Conservation (phyloP, 352 stramenopile genomes). For the Phytophthora aleatoria region DNA sequence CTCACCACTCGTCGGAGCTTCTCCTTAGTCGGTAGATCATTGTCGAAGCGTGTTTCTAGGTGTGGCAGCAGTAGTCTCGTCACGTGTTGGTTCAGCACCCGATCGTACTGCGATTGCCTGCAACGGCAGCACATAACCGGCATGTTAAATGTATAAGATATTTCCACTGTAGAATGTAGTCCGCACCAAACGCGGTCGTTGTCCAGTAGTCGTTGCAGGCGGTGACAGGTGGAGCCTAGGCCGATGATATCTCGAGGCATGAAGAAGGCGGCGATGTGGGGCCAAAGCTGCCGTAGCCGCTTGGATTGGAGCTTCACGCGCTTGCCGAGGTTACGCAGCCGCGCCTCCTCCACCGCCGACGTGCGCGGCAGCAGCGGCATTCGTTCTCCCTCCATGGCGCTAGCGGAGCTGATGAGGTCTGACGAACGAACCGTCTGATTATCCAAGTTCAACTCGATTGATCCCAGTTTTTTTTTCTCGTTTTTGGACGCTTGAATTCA, state of each 20-base stretch:
- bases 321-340: constrained; percentile 47
- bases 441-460: constrained; percentile 20
- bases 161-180: not conserved
- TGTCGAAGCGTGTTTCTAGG: constrained; percentile 18
- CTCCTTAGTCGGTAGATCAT: constrained; percentile 27
- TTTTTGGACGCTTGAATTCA: not conserved
- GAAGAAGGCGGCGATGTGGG: constrained; percentile 44
- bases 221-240: constrained; percentile 43
- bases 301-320: constrained; percentile 66
- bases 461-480: constrained; percentile 1
- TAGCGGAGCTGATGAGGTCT: no score
- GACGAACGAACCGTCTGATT: constrained; percentile 7
- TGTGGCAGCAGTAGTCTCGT: constrained; percentile 43
- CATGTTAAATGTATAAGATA: no score
- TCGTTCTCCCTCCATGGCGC: constrained; percentile 10
- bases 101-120: constrained; percentile 45
- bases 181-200: constrained; percentile 51
- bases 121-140: not conserved
- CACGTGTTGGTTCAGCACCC: constrained; percentile 32
- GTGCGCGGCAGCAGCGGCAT: constrained; percentile 31
- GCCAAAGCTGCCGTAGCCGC: constrained; percentile 53
- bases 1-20: constrained; percentile 52
- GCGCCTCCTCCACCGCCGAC: constrained; percentile 44
- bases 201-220: constrained; percentile 44
- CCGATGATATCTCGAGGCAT: constrained; percentile 39